These are phyloP conservation scores for Cytospora piceae DNA, from an alignment of 2,329 filamentous ascomycete species.

Conservation along the genomic window DNA sequence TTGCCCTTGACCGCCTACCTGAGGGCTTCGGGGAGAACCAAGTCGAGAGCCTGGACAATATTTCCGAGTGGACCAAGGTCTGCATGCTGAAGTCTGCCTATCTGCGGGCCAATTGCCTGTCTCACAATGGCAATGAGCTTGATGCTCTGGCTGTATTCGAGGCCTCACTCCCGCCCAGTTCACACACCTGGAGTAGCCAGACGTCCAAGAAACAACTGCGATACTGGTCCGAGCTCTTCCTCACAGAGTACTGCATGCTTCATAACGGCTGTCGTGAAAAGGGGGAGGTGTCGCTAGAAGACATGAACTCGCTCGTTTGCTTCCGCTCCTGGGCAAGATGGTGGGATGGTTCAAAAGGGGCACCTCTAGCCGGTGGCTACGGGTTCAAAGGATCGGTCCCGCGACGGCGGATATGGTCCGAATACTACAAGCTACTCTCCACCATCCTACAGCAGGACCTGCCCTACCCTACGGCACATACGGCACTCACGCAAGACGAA, in stretches of 20 bases:
- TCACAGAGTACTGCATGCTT: conserved; percentile 76
- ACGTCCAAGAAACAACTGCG: conserved; percentile 67
- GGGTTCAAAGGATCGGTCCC: conserved; percentile 64
- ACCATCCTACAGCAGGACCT: conserved; percentile 71
- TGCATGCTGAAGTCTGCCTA: conserved; percentile 80
- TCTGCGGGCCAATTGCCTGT: conserved; percentile 69
- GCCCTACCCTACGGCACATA: conserved; percentile 58
- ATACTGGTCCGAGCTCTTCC: conserved; percentile 77
- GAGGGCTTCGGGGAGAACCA: conserved; percentile 61
- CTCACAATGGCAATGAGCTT: conserved; percentile 50
- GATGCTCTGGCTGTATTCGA: conserved; percentile 71
- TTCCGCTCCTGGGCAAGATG: conserved; percentile 73
- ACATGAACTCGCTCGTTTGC: conserved; percentile 57
- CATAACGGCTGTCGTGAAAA: conserved; percentile 62
- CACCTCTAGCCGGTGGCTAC: conserved; percentile 55
- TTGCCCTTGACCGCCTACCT: conserved; percentile 66
- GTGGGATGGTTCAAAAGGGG: conserved; percentile 58
- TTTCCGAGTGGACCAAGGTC: conserved; percentile 78
- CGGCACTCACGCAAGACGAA: conserved; percentile 48
- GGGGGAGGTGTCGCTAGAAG: conserved; percentile 53
- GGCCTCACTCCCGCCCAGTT: conserved; percentile 66
- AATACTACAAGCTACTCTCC: conserved; percentile 82
- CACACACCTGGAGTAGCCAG: conserved; percentile 53
- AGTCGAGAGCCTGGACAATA: conserved; percentile 55
- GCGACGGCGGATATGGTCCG: conserved; percentile 75